Evolutionary conservation across 2,329 filamentous ascomycete species (phyloP).

Genomic region (Ophiostoma ulmi): DNA sequence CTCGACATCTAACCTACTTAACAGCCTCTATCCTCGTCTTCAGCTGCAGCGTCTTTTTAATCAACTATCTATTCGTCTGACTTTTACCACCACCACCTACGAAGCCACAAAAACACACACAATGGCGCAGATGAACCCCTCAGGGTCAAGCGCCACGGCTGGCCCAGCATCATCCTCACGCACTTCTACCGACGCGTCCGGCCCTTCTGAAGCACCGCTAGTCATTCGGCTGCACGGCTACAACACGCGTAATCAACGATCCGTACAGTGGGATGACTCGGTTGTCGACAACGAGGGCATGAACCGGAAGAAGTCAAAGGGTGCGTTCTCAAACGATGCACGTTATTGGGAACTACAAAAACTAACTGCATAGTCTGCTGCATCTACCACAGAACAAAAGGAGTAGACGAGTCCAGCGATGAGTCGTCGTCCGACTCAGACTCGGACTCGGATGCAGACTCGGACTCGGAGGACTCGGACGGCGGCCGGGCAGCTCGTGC

Average conservation of each 20-base stretch:
- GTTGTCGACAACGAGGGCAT: slow-evolving; percentile 94
- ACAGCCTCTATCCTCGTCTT: neutral
- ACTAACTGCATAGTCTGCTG: slow-evolving; percentile 72
- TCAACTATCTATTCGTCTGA: neutral
- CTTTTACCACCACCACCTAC: too few relatives aligned
- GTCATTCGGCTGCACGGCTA: slow-evolving; percentile 52
- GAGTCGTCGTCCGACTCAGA: slow-evolving; percentile 54
- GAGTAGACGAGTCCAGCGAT: slow-evolving; percentile 74
- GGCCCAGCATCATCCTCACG: slow-evolving; percentile 3
- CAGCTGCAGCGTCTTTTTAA: neutral
- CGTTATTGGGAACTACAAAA: too few relatives aligned
- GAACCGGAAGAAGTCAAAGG: slow-evolving; percentile 91
- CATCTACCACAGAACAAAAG: slow-evolving; percentile 87
- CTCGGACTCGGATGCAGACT: slow-evolving; percentile 47
- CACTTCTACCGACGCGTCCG: slow-evolving; percentile 31
- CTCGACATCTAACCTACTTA: neutral
- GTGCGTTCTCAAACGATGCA: slow-evolving; percentile 41
- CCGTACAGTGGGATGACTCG: slow-evolving; percentile 87
- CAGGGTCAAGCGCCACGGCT: neutral
- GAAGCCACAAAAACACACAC: neutral
- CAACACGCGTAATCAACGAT: slow-evolving; percentile 45
- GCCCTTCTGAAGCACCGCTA: slow-evolving; percentile 31
- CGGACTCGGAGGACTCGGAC: slow-evolving; percentile 33
- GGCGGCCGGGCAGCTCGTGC: slow-evolving; percentile 28
- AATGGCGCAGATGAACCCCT: neutral